phyloP scores from a whole-genome alignment of 306 rosid genomes.

The Albizia julibrissin region DNA sequence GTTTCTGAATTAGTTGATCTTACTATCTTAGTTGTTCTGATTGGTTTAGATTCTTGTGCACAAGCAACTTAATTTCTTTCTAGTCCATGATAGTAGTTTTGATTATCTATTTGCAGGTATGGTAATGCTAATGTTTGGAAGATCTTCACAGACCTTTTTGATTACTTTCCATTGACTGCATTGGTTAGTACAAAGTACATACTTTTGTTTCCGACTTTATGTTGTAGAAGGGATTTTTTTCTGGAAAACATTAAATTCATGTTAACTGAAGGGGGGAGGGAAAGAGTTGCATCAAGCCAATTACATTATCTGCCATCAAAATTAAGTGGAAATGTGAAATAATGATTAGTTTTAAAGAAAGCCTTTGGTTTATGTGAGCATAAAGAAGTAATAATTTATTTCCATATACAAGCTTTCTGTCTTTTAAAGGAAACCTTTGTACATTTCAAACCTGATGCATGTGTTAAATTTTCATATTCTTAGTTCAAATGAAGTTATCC shows the following conservation, averaged over 20 bases:
- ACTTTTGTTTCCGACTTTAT: slow-evolving; percentile 15
- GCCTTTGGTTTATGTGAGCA: background rate
- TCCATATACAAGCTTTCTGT: slow-evolving; percentile 10
- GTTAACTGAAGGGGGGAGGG: slow-evolving; percentile 21
- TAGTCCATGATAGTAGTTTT: slow-evolving; percentile 26
- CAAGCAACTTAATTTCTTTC: slow-evolving; percentile 12
- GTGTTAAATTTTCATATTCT: slow-evolving; percentile 10
- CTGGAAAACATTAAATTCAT: slow-evolving; percentile 2
- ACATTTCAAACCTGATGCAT: slow-evolving; percentile 10
- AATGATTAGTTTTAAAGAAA: background rate
- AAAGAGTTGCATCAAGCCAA: background rate
- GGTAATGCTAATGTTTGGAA: slow-evolving; percentile 98
- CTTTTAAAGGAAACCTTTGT: background rate
- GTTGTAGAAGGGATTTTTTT: background rate
- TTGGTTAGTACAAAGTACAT: slow-evolving; percentile 66
- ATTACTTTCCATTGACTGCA: slow-evolving; percentile 95
- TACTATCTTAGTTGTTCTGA: slow-evolving; percentile 7
- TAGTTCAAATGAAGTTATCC: slow-evolving; percentile 16
- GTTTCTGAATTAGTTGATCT: background rate
- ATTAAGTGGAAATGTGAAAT: slow-evolving; percentile 9
- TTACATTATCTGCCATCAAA: slow-evolving; percentile 13
- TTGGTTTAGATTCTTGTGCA: slow-evolving; percentile 25
- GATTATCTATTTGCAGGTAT: slow-evolving; percentile 63
- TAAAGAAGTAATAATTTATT: slow-evolving; percentile 12
- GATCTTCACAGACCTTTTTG: slow-evolving; percentile 96